Evolutionary conservation across 2,329 filamentous ascomycete genomes (phyloP).

Genomic region (Alternaria angustiovoidea): DNA sequence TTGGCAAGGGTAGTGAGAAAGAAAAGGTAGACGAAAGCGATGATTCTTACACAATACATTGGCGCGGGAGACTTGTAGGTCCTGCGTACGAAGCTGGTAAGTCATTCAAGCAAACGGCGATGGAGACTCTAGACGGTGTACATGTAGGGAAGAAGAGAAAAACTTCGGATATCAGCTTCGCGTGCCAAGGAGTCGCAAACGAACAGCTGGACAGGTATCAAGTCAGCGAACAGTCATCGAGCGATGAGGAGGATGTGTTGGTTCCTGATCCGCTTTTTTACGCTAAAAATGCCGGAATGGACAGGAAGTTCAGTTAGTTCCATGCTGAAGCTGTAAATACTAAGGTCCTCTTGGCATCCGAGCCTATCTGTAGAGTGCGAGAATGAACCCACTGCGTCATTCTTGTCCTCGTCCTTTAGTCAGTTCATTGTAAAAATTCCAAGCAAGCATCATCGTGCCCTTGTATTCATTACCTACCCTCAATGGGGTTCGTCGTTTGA

Average conservation of each 20-base stretch:
- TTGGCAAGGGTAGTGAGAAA: background rate
- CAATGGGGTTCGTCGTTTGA: background rate
- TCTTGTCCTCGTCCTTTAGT: background rate
- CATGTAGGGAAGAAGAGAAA: slow-evolving; percentile 16
- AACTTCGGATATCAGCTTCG: slow-evolving; percentile 31
- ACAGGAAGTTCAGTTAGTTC: slow-evolving; percentile 26
- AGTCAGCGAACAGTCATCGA: background rate
- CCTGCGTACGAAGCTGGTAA: slow-evolving; percentile 6
- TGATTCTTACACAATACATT: slow-evolving; percentile 11
- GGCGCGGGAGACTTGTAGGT: slow-evolving; percentile 17
- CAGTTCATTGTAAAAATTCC: background rate
- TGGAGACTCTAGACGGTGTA: slow-evolving; percentile 4
- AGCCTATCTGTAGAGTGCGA: background rate
- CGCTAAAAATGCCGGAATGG: slow-evolving; percentile 3
- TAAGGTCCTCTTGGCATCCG: background rate
- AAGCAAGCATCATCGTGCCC: background rate
- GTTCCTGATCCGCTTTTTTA: slow-evolving; percentile 21
- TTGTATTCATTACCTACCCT: background rate
- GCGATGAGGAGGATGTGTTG: background rate
- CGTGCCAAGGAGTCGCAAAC: slow-evolving; percentile 27
- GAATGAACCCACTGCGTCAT: background rate
- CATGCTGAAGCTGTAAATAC: slow-evolving; percentile 28
- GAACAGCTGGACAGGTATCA: slow-evolving; percentile 5
- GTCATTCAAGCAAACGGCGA: slow-evolving; percentile 5
- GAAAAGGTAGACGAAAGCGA: slow-evolving; percentile 3